phyloP scores from a whole-genome alignment of 179 eudicot genomes.

The Beta corolliflora region DNA sequence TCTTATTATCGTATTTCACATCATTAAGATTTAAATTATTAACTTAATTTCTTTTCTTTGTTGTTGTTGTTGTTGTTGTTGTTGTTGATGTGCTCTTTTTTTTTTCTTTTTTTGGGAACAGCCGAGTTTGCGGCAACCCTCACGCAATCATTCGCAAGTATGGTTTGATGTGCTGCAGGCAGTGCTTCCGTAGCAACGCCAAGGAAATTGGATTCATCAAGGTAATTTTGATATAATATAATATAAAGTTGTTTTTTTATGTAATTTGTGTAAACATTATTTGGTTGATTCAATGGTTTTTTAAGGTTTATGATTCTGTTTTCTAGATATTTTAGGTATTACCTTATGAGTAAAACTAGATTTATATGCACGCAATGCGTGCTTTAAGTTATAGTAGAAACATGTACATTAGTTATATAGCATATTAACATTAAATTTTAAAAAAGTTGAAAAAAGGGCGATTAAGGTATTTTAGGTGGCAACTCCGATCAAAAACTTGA shows the following conservation, averaged over 20 bases:
- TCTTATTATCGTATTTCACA: background rate
- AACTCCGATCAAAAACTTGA: too few relatives aligned
- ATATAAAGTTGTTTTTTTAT: background rate
- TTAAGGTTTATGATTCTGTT: too few relatives aligned
- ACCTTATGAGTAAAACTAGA: too few relatives aligned
- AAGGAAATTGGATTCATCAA: slow-evolving; percentile 44
- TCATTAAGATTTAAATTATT: too few relatives aligned
- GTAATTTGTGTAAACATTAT: background rate
- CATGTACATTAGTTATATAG: too few relatives aligned
- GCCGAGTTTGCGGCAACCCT: slow-evolving; percentile 42
- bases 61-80: background rate
- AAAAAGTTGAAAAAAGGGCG: too few relatives aligned
- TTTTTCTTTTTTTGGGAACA: background rate
- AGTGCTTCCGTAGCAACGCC: slow-evolving; percentile 41
- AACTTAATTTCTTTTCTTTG: background rate
- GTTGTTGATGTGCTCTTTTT: too few relatives aligned
- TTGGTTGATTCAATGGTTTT: background rate
- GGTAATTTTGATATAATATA: slow-evolving; percentile 2
- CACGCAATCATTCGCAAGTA: slow-evolving; percentile 39
- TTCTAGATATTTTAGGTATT: too few relatives aligned
- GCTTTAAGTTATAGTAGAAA: too few relatives aligned
- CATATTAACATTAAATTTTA: too few relatives aligned
- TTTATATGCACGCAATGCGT: too few relatives aligned
- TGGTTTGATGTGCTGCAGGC: slow-evolving; percentile 42
- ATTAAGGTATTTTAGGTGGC: too few relatives aligned